Evolutionary conservation across 805 yeast genomes (phyloP).

Genomic region (Myxozyma vanderwaltii): DNA sequence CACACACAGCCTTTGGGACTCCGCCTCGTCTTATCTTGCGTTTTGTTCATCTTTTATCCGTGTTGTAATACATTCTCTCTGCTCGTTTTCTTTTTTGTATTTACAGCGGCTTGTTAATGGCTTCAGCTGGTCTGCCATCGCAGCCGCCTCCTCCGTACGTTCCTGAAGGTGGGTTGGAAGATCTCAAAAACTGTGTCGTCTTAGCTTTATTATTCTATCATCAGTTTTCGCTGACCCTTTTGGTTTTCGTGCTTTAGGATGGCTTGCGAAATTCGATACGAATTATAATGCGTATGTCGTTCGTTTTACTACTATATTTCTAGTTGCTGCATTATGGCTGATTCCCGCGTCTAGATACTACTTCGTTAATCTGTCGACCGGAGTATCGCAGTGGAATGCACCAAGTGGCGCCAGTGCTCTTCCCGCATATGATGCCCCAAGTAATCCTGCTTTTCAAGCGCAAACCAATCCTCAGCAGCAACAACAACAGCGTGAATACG

Average conservation of each 20-base stretch:
- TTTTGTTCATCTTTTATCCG: background rate
- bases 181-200: too few relatives aligned
- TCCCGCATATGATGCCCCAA: slow-evolving; percentile 37
- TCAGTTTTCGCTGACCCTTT: background rate
- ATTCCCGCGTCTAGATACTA: slow-evolving; percentile 66
- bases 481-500: slow-evolving; percentile 19
- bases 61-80: background rate
- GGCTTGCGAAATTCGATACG: slow-evolving; percentile 38
- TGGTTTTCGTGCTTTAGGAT: slow-evolving; percentile 21
- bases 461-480: slow-evolving; percentile 11
- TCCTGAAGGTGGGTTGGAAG: too few relatives aligned
- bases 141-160: slow-evolving; percentile 33
- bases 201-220: too few relatives aligned
- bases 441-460: background rate
- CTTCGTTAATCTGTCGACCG: slow-evolving; percentile 72
- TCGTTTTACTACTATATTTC: too few relatives aligned
- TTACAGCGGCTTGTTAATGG: background rate
- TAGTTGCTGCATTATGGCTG: background rate
- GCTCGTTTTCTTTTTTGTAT: background rate
- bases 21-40: background rate
- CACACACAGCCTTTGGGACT: too few relatives aligned
- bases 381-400: slow-evolving; percentile 88
- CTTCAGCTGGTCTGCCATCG: slow-evolving; percentile 21
- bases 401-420: slow-evolving; percentile 47
- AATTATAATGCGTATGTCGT: slow-evolving; percentile 56